A percentile compares a stretch with the other conserved stretches of the same genome.
Evolutionary conservation across 192 early-diverging fungal species (phyloP).

Genomic region (Irineochytrium annulatum): DNA sequence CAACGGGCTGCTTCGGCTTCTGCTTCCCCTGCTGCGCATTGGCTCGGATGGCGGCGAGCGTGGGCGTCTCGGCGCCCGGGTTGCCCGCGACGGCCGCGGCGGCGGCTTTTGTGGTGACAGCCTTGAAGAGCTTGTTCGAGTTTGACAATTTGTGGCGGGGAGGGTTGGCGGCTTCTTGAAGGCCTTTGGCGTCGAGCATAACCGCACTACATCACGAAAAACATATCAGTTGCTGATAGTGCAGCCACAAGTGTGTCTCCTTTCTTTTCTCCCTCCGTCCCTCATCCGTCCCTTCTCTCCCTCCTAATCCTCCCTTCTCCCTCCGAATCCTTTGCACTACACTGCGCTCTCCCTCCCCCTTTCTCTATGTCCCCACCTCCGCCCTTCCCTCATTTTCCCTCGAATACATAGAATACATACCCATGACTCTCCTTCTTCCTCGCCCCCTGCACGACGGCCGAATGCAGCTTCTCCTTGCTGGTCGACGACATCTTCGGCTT

Average conservation of each 20-base stretch:
- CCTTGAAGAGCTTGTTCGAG: neutral
- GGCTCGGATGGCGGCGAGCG: neutral
- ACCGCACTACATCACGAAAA: neutral
- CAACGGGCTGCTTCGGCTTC: neutral
- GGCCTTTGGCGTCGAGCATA: neutral
- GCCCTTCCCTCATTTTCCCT: neutral
- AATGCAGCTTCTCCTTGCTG: neutral
- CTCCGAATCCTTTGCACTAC: neutral
- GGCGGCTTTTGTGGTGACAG: neutral
- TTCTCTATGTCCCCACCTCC: neutral
- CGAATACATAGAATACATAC: neutral
- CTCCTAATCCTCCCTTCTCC: neutral
- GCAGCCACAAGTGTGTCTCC: neutral
- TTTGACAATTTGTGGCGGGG: neutral
- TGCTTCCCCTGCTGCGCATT: neutral
- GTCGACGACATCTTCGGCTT: neutral
- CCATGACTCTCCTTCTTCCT: slow-evolving; percentile 1
- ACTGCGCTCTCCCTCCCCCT: neutral
- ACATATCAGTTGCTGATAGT: neutral
- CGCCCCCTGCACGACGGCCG: neutral
- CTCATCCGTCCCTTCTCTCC: too few species aligned
- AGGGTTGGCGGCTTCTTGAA: neutral
- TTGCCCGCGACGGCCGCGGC: neutral
- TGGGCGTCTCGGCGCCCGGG: neutral
- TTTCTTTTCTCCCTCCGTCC: too few species aligned